phyloP scores from a whole-genome alignment of 192 early-diverging fungal genomes.

The Coemansia reversa region DNA sequence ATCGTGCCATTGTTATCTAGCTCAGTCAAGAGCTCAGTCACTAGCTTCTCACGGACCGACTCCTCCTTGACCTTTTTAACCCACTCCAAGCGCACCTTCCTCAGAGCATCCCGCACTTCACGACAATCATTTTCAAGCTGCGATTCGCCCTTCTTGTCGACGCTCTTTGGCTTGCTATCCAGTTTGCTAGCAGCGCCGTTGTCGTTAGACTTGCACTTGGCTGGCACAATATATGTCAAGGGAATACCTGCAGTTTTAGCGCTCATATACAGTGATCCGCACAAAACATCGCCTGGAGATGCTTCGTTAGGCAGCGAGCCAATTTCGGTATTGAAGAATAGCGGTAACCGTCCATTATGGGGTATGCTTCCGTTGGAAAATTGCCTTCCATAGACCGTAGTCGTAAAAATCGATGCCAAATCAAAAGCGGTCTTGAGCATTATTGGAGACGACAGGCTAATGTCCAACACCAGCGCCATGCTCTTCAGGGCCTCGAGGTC shows the following conservation, averaged over 20 bases:
- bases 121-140: conserved; percentile 56
- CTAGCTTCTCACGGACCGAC: conserved; percentile 60
- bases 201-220: conserved; percentile 10
- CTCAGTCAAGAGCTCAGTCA: conserved; percentile 59
- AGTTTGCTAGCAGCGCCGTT: not conserved
- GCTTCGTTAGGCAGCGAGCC: conserved; percentile 61
- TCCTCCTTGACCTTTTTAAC: conserved; percentile 77
- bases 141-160: conserved; percentile 6
- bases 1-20: conserved; percentile 25
- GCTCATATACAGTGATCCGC: conserved; percentile 64
- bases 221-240: conserved; percentile 52
- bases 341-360: conserved; percentile 50
- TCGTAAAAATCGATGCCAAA: conserved; percentile 56
- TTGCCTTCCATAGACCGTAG: conserved; percentile 56
- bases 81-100: conserved; percentile 76
- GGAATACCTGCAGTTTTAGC: conserved; percentile 31
- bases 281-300: conserved; percentile 75
- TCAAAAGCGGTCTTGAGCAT: conserved; percentile 15
- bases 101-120: conserved; percentile 67
- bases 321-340: conserved; percentile 34
- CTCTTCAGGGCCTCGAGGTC: conserved; percentile 75
- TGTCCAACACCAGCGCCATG: conserved; percentile 65
- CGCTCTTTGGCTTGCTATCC: not conserved
- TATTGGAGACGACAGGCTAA: conserved; percentile 58
- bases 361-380: conserved; percentile 59